Base-by-base conservation (phyloP, 148 eudicot genomes). In the Suaeda aralocaspica region DNA sequence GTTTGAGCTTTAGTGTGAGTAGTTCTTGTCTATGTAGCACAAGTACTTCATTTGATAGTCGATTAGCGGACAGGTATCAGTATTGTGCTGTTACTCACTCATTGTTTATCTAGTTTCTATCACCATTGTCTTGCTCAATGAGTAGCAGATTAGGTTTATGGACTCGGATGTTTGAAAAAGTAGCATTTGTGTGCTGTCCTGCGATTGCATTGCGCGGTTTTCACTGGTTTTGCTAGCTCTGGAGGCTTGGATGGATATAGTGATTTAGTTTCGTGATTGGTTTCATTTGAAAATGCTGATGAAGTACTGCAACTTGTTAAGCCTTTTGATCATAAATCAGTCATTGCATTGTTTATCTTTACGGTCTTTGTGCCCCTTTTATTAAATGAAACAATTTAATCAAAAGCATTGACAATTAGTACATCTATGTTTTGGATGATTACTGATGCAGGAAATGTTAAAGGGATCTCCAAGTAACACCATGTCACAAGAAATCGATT, bases 401-500 rank as follows among this genome's bases (percentile, higher is more conserved):
- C n/a, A n/a, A 57, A 1, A 45, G 19, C 31, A 46, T 31, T 31
- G 28, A 62, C 30, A 15, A 18, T 46, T 71, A 25, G 61, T 34
- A 14, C n/a, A 39, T 21, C 22, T 14, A 31, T 25, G 44, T 44
- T 51, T 41, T 75, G 45, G 25, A 29, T 69, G 48, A 70, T n/a
- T n/a, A n/a, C 64, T 71, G 28, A 61, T 53, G 51, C 83, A 83
- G 89, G 86, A 82, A 68, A 58, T 77, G 12, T 53, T 19, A 48
- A 42, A 80, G 72, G 78, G 81, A 55, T 82, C 84, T 46, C 82
- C 81, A 36, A 77, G 61, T 66, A 56, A 59, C 45, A 50, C 69
- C 75, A 85, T 77, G 41, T 91, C 91, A 49, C 86, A 87, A 58
- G 89, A 86, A 71, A 84, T 80, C 75, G 75, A 82, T 9, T 86